Base-by-base conservation (phyloP, 805 yeast genomes). In the Hanseniaspora meyeri region DNA sequence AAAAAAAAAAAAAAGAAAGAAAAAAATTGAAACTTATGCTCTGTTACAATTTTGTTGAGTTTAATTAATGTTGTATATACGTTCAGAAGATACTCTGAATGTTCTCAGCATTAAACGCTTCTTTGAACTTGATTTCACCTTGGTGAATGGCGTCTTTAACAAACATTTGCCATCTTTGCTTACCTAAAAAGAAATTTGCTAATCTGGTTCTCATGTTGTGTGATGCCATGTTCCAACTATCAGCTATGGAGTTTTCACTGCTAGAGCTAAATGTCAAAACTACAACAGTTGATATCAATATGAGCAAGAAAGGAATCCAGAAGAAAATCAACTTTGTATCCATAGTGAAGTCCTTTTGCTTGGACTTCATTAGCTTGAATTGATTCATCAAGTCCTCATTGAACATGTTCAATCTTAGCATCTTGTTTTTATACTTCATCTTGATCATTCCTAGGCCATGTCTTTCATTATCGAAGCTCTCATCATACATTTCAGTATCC, bases 241-340 rank as follows among this genome's bases (percentile, higher is more conserved):
- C 60, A 40, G 62, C 63, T 17, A 69, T 60, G 11, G 65, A 66
- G 58, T 66, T 67, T 37, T 68, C 70, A 51, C 67, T 67, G 17
- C 65, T 64, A 60, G 65, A 64, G 7, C 76, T 75, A 32, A 71
- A 65, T 42, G 64, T 68, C 57, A 65, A 65, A 32, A 72, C 60
- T 4, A 77, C 66, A 55, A 77, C 72, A 61, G 75, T 72, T 7
- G 80, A 70, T 2, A 81, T 70, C 17, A 82, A 68, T 36, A 86
- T 66, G 20, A 83, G 62, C 53, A 87, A 70, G 40, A 86, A 76
- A 14, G 97, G 97, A 58, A 89, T 70, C 97, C 97, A 90, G 76
- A 90, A 89, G 67, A 90, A 87, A 59, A 87, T 71, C 60, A 90
- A 74, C 87, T 88, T 84, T 64, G 80, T 83, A 69, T 90, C 97